Base-by-base conservation (phyloP, 2,329 filamentous ascomycete species). In the Chrysoporthe austroafricana region DNA sequence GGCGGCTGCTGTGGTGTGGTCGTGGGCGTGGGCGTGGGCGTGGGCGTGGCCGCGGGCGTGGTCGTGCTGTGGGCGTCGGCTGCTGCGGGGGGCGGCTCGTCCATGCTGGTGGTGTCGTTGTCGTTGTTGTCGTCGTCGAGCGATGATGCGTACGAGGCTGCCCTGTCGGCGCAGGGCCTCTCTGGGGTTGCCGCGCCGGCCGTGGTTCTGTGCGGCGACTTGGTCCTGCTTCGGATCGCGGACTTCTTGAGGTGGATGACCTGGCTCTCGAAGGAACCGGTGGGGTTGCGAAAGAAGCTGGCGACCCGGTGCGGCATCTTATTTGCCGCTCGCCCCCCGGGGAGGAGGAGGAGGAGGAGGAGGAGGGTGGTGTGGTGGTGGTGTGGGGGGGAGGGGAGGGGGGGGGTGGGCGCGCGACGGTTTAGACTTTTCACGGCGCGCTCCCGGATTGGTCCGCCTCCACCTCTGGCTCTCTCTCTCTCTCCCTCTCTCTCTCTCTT, bases 221-320 rank as follows among this genome's bases (percentile, higher is more conserved):
- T 70, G 67, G 76, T 71, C 72, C 77, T 73, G 71, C 77, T 69
- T 71, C 75, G 56, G 71, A 76, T 70, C 71, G 74, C 73, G 39
- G 73, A 59, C 68, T 79, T 83, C 71, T 86, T 85, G 72, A 85
- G 81, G 73, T 79, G 81, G 66, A 83, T 79, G 71, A 86, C 84
- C 68, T 78, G 76, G 76, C 80, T 82, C 74, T 86, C 84, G 18
- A 79, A 57, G 4, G 74, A 74, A 50, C 71, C 76, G 71, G 84
- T 84, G n/a, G 85, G 84, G 70, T 80, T 82, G 72, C 85, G 84
- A 72, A 88, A 81, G 77, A 88, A 87, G 75, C 82, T 84, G 74
- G 83, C 79, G 71, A 88, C 86, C 69, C 83, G 80, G 79, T 87
- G 84, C 74, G 86, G 85, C 86, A 88, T 88, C 69, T 71, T 71